Base-by-base conservation (phyloP, 208 protist genomes). In the Acanthamoeba divionensis region DNA sequence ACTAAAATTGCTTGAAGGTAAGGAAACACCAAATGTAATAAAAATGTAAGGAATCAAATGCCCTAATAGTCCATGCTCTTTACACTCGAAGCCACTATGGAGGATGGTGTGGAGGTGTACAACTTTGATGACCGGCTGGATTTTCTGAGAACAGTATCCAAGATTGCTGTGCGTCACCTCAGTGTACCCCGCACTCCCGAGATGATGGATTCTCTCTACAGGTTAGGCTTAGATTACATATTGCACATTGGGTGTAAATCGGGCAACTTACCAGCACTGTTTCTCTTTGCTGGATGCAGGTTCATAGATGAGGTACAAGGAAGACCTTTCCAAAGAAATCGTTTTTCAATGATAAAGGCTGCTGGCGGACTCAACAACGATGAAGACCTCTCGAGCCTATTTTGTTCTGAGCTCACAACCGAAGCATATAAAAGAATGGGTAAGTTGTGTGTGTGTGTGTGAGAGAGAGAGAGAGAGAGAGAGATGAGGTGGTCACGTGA, bases 231-330 rank as follows among this genome's bases (percentile, higher is more conserved):
- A 13, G 31, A 41, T 10, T 75, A 33, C 50, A 9, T 13, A 24
- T 13, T 3, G 31, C 62, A 44, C 62, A 29, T 3, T 44, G 31
- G 18, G 31, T 60, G 0, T 26, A 4, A 63, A 45, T 12, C 45
- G 54, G 26, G 44, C 8, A 0, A 4, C 24, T 36, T 44, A 5
- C 48, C 10, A 12, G 65, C 10, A 8, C 24, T 38, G 12, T 31
- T 24, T 21, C 12, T 45, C 7, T 0, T 7, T 63, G 55, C 8
- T 7, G 26, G 15, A 24, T 15, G n/a, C n/a, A 82, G 71, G 45
- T 82, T 82, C 47, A 82, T 82, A 2, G 71, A 82, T 82, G 71
- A 82, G 10, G 71, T 82, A 24, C 71, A 57, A 31, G 71, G 71
- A 4, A 45, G 71, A 6, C 71, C 71, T 3, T 82, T 82, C n/a